phyloP scores from a whole-genome alignment of 768 basidiomycete genomes.

The Rhizopogon vulgaris region DNA sequence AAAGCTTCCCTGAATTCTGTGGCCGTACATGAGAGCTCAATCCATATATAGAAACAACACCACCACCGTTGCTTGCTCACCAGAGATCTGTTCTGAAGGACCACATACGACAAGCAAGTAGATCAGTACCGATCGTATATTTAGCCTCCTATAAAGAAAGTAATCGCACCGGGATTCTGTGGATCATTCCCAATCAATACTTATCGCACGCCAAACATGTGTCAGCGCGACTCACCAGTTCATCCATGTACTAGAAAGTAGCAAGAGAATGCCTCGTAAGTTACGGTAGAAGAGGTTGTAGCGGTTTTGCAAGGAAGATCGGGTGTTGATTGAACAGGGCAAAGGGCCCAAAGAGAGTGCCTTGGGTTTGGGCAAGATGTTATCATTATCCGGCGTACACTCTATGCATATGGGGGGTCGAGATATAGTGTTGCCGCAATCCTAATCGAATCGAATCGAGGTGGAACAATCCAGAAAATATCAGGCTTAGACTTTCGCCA shows the following conservation, averaged over 20 bases:
- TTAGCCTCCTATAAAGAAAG: conserved; percentile 5
- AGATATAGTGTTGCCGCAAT: too few relatives aligned
- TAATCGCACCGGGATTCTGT: conserved; percentile 52
- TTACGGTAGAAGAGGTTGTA: background rate
- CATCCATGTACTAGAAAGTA: conserved; percentile 37
- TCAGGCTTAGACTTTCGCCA: too few relatives aligned
- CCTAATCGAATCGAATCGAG: too few relatives aligned
- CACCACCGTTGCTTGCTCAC: conserved; percentile 35
- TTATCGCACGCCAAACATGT: conserved; percentile 1
- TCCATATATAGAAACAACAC: background rate
- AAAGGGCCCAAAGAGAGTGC: background rate
- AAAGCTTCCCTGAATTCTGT: conserved; percentile 98
- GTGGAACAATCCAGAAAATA: too few relatives aligned
- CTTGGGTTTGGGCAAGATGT: too few relatives aligned
- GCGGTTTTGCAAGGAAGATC: conserved; percentile 2
- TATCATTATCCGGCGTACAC: too few relatives aligned
- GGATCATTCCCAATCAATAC: conserved; percentile 5
- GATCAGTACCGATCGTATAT: background rate
- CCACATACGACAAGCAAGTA: conserved; percentile 3
- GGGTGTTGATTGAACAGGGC: conserved; percentile 4
- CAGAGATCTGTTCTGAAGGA: conserved; percentile 79
- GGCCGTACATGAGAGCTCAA: conserved; percentile 6
- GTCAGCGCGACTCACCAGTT: conserved; percentile 38
- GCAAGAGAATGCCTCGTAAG: background rate
- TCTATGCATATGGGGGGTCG: too few relatives aligned